A percentile compares a stretch with the other conserved stretches of the same genome.
phyloP scores from a whole-genome alignment of 73 alveolate genomes.

The Breviolum minutum region DNA sequence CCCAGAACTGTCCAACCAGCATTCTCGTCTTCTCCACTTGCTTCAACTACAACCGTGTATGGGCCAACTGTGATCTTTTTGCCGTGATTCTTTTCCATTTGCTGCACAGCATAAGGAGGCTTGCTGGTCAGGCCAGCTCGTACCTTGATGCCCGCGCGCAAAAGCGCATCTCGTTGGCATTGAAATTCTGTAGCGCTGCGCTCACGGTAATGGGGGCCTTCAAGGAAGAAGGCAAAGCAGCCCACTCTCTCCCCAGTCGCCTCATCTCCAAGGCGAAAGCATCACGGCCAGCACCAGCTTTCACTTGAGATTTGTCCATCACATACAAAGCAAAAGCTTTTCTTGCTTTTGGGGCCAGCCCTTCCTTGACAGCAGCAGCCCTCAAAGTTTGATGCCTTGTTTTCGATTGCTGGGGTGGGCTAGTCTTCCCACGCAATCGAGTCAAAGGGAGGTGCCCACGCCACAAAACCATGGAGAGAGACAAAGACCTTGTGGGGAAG shows the following conservation, averaged over 20 bases:
- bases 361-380: conserved; percentile 21
- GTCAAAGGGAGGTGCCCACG: neutral
- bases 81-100: neutral
- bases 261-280: neutral
- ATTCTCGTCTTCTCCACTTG: neutral
- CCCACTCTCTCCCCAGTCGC: conserved; percentile 33
- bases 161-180: conserved; percentile 1
- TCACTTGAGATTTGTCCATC: neutral
- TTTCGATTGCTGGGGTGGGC: neutral
- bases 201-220: neutral
- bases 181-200: neutral
- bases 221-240: neutral
- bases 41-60: neutral
- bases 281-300: neutral
- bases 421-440: neutral
- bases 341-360: conserved; percentile 1
- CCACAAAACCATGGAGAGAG: too few species aligned
- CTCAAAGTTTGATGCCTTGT: neutral
- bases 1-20: conserved; percentile 12
- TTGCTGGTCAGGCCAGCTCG: neutral
- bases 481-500: too few species aligned
- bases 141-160: neutral
- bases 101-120: neutral
- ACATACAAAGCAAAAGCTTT: neutral
- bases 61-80: neutral